A percentile compares a stretch with the other conserved stretches of the same genome.
phyloP scores from a whole-genome alignment of 768 basidiomycete species.

The Mrakia gelida region DNA sequence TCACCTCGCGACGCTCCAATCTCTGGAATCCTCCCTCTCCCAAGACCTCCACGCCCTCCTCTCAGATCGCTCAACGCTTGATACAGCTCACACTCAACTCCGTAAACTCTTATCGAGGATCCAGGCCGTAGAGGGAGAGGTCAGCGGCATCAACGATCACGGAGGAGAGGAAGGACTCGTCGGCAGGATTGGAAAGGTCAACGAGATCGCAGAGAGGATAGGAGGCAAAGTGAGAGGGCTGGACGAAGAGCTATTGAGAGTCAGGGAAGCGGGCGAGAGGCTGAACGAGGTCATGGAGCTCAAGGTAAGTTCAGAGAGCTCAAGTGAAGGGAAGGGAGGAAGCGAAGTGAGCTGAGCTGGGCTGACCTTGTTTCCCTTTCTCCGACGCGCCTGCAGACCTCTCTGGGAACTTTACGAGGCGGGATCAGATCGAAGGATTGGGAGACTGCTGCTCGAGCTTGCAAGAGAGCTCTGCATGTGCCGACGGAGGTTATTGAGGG shows the following conservation, averaged over 20 bases:
- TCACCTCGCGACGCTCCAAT: conserved; percentile 27
- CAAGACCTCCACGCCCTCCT: conserved; percentile 18
- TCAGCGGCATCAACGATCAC: neutral
- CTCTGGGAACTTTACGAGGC: conserved; percentile 43
- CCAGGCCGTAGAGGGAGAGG: conserved; percentile 26
- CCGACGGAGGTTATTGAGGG: conserved; percentile 73
- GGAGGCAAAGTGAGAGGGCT: conserved; percentile 83
- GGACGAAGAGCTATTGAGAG: conserved; percentile 88
- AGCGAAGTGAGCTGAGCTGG: neutral
- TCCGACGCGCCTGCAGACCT: neutral
- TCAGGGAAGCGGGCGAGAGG: conserved; percentile 83
- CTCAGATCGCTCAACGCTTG: conserved; percentile 19
- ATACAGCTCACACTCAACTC: conserved; percentile 19
- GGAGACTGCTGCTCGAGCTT: conserved; percentile 90
- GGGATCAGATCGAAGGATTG: conserved; percentile 79
- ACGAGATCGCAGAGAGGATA: conserved; percentile 60
- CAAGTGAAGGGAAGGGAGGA: neutral
- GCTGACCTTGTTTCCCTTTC: conserved; percentile 8
- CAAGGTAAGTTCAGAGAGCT: conserved; percentile 56
- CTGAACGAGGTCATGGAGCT: conserved; percentile 92
- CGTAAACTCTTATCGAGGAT: conserved; percentile 19
- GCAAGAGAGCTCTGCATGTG: conserved; percentile 82
- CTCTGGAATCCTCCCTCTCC: conserved; percentile 27
- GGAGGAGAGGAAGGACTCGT: conserved; percentile 39
- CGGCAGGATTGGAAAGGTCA: conserved; percentile 42